phyloP scores from a whole-genome alignment of 2,329 filamentous ascomycete species.

The Nigrospora oryzae region DNA sequence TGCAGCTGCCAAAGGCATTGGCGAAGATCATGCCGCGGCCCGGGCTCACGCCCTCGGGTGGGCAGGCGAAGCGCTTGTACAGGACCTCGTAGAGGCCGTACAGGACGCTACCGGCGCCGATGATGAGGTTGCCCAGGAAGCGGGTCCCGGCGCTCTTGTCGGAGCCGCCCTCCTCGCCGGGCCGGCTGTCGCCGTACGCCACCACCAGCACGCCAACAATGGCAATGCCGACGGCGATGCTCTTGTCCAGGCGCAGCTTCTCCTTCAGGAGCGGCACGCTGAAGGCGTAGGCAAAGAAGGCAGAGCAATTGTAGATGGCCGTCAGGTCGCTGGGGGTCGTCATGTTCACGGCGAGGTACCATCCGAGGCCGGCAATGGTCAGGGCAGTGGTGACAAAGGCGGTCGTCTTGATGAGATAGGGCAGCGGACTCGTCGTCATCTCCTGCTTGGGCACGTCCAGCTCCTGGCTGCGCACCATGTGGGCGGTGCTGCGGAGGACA shows the following conservation, averaged over 20 bases:
- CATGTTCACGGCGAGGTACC: conserved; percentile 91
- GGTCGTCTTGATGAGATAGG: conserved; percentile 73
- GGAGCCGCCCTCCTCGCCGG: conserved; percentile 40
- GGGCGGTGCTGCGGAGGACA: conserved; percentile 43
- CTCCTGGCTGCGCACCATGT: conserved; percentile 79
- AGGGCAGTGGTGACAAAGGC: conserved; percentile 76
- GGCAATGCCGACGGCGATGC: conserved; percentile 76
- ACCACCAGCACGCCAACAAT: conserved; percentile 90
- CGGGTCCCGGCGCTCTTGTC: conserved; percentile 49
- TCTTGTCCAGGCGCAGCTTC: conserved; percentile 75
- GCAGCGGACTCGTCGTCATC: conserved; percentile 31
- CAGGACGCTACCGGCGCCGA: conserved; percentile 80
- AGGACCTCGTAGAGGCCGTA: conserved; percentile 97
- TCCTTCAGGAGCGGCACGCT: conserved; percentile 85
- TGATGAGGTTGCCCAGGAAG: conserved; percentile 81
- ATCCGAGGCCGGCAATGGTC: conserved; percentile 84
- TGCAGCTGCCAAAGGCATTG: conserved; percentile 81
- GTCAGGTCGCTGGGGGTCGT: conserved; percentile 91
- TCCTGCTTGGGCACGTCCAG: conserved; percentile 51
- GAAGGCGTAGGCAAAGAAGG: conserved; percentile 97
- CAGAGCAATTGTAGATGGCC: conserved; percentile 98
- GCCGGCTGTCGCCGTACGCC: conserved; percentile 73
- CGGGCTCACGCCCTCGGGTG: conserved; percentile 77
- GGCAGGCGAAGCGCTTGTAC: conserved; percentile 90
- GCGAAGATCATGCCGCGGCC: conserved; percentile 94